Evolutionary conservation across 805 yeast species (phyloP).

Genomic region (Yamadazyma olivae): DNA sequence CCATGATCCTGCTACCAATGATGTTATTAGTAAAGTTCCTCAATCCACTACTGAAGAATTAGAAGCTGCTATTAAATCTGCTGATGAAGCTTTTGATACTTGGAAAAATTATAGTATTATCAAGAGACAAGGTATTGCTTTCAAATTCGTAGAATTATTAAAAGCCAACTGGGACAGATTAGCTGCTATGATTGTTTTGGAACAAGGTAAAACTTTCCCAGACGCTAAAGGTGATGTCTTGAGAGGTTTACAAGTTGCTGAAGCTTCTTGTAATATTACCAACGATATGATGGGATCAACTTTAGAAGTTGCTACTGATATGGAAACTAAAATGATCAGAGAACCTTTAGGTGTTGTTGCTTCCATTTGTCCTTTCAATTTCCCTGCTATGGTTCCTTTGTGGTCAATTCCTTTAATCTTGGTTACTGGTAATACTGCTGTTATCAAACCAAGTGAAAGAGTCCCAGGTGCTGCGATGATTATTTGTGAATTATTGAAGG

Average conservation of each 20-base stretch:
- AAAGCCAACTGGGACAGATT: conserved; percentile 65
- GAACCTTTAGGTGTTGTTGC: conserved; percentile 76
- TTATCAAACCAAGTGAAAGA: conserved; percentile 63
- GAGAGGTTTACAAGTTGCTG: conserved; percentile 77
- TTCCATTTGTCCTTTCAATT: conserved; percentile 77
- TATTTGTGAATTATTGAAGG: conserved; percentile 64
- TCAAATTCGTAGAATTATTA: conserved; percentile 63
- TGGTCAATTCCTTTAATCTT: conserved; percentile 64
- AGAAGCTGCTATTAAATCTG: conserved; percentile 62
- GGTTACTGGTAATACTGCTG: conserved; percentile 69
- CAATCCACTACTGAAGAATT: conserved; percentile 67
- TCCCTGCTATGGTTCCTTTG: conserved; percentile 81
- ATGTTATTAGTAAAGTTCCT: conserved; percentile 65
- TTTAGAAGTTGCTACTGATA: conserved; percentile 66
- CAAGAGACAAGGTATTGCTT: conserved; percentile 68
- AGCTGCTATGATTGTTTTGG: conserved; percentile 52
- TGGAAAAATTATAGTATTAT: conserved; percentile 59
- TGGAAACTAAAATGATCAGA: conserved; percentile 76
- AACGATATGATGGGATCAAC: conserved; percentile 60
- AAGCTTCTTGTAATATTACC: conserved; percentile 66
- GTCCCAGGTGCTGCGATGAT: conserved; percentile 82
- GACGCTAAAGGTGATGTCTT: conserved; percentile 75
- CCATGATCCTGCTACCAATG: conserved; percentile 73
- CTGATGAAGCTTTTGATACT: conserved; percentile 55
- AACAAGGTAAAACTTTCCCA: conserved; percentile 66